Evolutionary conservation across 2,329 filamentous ascomycete species (phyloP).

Genomic region (Aureobasidium sp.): DNA sequence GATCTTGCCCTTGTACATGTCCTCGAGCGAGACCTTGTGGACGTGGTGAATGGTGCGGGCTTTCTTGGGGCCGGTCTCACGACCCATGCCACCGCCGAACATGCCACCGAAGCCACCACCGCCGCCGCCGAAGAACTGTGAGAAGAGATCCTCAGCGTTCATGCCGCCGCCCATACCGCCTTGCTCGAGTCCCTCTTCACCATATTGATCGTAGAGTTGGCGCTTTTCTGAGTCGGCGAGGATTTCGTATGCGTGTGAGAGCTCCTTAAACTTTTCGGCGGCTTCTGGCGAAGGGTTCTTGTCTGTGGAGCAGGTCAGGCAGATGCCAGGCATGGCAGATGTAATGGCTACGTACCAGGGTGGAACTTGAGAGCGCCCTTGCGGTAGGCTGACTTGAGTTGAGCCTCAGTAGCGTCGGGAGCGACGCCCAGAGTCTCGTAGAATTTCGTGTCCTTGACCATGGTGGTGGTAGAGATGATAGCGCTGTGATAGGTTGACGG

Average conservation of each 20-base stretch:
- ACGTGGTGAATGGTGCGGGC: conserved; percentile 96
- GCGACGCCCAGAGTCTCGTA: conserved; percentile 74
- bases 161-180: conserved; percentile 72
- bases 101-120: conserved; percentile 55
- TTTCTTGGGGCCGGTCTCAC: conserved; percentile 75
- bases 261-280: conserved; percentile 97
- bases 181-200: conserved; percentile 85
- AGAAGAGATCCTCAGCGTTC: conserved; percentile 93
- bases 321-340: not conserved
- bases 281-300: conserved; percentile 94
- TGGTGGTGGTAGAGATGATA: conserved; percentile 35
- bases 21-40: conserved; percentile 95
- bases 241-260: conserved; percentile 91
- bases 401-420: conserved; percentile 69
- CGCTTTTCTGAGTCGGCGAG: conserved; percentile 90
- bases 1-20: conserved; percentile 96
- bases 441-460: conserved; percentile 72
- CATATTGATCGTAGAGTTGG: conserved; percentile 90
- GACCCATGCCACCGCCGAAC: conserved; percentile 74
- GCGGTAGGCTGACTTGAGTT: conserved; percentile 89
- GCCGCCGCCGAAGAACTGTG: conserved; percentile 85
- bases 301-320: conserved; percentile 45
- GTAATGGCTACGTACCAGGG: conserved; percentile 54
- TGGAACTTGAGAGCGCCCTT: conserved; percentile 75
- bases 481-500: not conserved